phyloP scores from a whole-genome alignment of 1,284 basidiomycete genomes.

The Cutaneotrichosporon spelunceum region DNA sequence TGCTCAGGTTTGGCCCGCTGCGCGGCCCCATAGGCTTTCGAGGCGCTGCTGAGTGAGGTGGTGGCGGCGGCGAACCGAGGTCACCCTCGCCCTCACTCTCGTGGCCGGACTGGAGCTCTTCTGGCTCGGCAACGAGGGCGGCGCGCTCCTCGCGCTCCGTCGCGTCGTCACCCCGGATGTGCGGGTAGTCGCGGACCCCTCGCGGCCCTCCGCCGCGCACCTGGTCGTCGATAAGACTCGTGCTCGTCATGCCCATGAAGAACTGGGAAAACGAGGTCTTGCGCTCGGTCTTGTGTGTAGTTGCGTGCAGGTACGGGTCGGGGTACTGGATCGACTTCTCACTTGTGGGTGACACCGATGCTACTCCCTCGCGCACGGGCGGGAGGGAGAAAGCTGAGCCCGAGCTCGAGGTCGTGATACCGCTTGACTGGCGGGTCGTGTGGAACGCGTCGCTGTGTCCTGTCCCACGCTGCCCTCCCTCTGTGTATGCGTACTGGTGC shows the following conservation, averaged over 20 bases:
- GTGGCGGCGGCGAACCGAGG: neutral
- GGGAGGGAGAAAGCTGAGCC: neutral
- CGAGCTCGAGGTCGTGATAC: constrained; percentile 18
- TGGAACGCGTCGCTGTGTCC: constrained; percentile 27
- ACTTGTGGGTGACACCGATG: neutral
- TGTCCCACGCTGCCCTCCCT: constrained; percentile 18
- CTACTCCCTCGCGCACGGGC: neutral
- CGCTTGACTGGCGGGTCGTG: constrained; percentile 20
- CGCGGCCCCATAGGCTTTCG: neutral
- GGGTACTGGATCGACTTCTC: neutral
- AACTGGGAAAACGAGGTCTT: constrained; percentile 12
- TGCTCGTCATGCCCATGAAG: constrained; percentile 3
- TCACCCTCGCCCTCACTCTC: neutral
- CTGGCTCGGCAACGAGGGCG: constrained; percentile 27
- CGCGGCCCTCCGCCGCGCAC: constrained; percentile 31
- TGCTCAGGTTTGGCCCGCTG: neutral
- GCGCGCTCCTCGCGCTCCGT: constrained; percentile 37
- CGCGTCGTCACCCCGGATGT: constrained; percentile 24
- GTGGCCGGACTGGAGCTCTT: neutral
- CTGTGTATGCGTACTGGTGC: constrained; percentile 47
- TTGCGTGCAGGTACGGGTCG: neutral
- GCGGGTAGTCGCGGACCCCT: constrained; percentile 40
- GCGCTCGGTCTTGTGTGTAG: constrained; percentile 8
- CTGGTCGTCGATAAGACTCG: neutral
- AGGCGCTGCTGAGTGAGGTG: neutral